Base-by-base conservation (phyloP, 1,284 basidiomycete species). In the Caloboletus firmus region DNA sequence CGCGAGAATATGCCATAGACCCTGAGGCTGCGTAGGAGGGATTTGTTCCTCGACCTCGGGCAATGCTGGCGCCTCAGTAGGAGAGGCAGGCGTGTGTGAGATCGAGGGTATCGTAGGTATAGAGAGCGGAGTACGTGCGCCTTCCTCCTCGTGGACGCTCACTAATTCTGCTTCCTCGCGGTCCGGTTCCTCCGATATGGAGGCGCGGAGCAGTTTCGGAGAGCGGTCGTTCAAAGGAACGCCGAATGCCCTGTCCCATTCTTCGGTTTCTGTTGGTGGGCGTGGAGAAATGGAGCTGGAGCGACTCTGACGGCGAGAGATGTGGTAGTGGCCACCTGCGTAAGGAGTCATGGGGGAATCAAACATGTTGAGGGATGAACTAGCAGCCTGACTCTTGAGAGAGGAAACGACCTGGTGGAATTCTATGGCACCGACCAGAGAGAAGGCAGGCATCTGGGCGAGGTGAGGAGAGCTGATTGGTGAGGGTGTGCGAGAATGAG, bases 371-470 rank as follows among this genome's bases (percentile, higher is more conserved):
- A 91, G 72, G 2, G 82, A 77, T 0, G 79, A 73, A 0, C 76
- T 74, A 0, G 84, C 75, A 1, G 87, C 83, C 60, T 89, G 79
- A 47, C 79, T 77, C 53, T 85, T 82, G 10, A 98, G 77, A 0
- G 88, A 89, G 17, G 89, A 80, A 15, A 98, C 89, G 15, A 97
- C 90, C 56, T 95, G 88, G 28, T 93, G 80, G 72, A 98, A 98
- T 70, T 98, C 95, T 49, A 98, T 83, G 0, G 95, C 95, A 10
- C 95, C 92, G 3, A 97, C 82, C 2, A 98, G 81, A 7, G 94
- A 96, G 71, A 95, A 93, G 1, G 88, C 90, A 1, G 89, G 89
- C 72, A 91, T 81, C 55, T 83, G 80, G 9, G 71, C 66, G 20
- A 74, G 58, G 32, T 72, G 72, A 9, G 76, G 62, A 1, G 69